A percentile compares a stretch with the other conserved stretches of the same genome.
Conservation (phyloP, 441 rosid species). For the Mallotus japonicus region DNA sequence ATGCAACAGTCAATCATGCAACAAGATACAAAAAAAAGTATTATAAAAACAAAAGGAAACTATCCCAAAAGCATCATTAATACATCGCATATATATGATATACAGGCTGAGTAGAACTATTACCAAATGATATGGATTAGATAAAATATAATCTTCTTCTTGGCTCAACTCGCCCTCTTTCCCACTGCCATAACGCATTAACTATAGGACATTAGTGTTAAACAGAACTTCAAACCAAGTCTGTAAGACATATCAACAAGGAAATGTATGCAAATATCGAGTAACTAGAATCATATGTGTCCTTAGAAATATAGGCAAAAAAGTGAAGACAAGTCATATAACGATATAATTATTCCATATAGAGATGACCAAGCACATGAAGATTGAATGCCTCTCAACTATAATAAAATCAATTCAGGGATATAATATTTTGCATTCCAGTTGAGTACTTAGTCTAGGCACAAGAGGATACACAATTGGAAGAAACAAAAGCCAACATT, state of each 20-base stretch:
- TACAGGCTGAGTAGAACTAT: constrained; percentile 21
- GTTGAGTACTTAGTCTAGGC: not conserved
- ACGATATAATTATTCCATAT: not conserved
- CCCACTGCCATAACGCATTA: constrained; percentile 50
- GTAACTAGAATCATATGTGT: constrained; percentile 1
- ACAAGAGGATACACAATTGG: not conserved
- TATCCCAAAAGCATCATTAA: constrained; percentile 17
- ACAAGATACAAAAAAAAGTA: not conserved
- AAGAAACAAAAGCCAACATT: not conserved
- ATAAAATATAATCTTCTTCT: constrained; percentile 84
- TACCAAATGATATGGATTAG: constrained; percentile 98
- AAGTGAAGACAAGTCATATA: not conserved
- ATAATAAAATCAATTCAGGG: not conserved
- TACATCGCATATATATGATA: not conserved
- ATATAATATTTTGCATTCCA: not conserved
- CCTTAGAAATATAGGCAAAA: not conserved
- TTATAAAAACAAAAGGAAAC: constrained; percentile 6
- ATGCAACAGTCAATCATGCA: not conserved
- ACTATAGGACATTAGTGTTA: constrained; percentile 22
- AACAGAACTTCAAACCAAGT: constrained; percentile 19
- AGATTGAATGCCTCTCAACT: not conserved
- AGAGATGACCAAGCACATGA: not conserved
- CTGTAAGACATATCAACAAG: constrained; percentile 9
- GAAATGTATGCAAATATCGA: constrained; percentile 11
- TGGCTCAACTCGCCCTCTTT: constrained; percentile 69